Evolutionary conservation across 345 rosid genomes (phyloP), one percentile per base, ranked within the genome.

Genomic region (Eucalyptus rudis): DNA sequence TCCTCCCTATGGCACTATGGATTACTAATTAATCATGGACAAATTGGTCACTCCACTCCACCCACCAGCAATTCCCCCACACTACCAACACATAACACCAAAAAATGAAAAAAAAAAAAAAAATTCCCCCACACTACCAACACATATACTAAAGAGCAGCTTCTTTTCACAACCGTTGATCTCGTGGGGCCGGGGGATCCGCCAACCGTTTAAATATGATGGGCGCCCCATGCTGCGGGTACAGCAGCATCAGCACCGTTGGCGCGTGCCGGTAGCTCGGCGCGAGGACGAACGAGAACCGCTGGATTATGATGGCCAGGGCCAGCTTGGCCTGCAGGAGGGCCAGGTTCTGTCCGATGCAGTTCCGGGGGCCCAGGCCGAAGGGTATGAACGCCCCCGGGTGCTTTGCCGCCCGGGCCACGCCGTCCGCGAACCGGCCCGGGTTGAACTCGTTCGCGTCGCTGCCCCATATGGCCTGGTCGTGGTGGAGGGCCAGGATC

Each of bases 341-440:
- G 22, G 99, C 98, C 44, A 97, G 94, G 86, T 95, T 96, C 90
- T 96, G 97, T 13, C 97, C 99, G 13, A 96, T 93, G 90, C 99
- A 96, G 4, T 92, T 91, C 17, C 99, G 92, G 31, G 92, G 95
- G 22, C 99, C 99, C 2, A 96, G 90, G 22, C 98, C 99, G 24
- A 97, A 97, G 3, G 98, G 96, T 40, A 97, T 92, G 86, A 96
- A 94, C 5, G 96, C 98, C 25, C 92, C 94, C 0, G 96, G 97
- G 24, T 95, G 97, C 90, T 94, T 95, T 0, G 98, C 94, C 4
- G 98, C 98, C 50, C 95, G 93, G 36, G 96, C 92, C 66, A 96
- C 95, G 2, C 99, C 99, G 36, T 94, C 92, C 1, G 92, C 83
- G 87, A 97, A 97, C 86, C 99, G 92, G 24, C 33, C 90, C 17